Evolutionary conservation across 805 yeast genomes (phyloP).

Genomic region (Saccharomyces paradoxus): DNA sequence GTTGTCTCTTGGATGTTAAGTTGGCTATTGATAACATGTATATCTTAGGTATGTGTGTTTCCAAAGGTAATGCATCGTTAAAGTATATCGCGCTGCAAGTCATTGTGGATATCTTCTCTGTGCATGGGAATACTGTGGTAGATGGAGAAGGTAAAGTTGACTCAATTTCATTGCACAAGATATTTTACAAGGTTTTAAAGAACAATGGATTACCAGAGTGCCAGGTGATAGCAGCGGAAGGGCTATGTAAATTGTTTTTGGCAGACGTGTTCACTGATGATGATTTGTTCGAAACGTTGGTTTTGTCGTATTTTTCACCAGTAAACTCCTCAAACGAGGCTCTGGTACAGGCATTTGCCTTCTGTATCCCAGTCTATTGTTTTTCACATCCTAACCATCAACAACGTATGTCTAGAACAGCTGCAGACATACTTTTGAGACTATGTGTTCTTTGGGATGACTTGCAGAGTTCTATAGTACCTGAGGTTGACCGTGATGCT

Average conservation of each 20-base stretch:
- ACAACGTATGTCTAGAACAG: conserved; percentile 50
- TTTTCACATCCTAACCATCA: conserved; percentile 71
- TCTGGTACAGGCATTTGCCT: conserved; percentile 70
- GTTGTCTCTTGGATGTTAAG: conserved; percentile 60
- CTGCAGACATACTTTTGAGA: conserved; percentile 58
- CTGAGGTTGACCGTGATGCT: conserved; percentile 21
- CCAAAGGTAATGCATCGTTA: conserved; percentile 56
- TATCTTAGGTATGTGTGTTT: conserved; percentile 60
- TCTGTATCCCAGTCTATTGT: conserved; percentile 82
- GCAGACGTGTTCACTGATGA: conserved; percentile 68
- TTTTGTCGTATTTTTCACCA: conserved; percentile 71
- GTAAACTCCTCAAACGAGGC: conserved; percentile 52
- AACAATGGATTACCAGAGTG: conserved; percentile 50
- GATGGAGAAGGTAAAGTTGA: conserved; percentile 59
- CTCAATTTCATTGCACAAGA: conserved; percentile 54
- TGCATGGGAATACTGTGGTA: conserved; percentile 63
- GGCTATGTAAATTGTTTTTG: conserved; percentile 71
- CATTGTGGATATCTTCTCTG: conserved; percentile 69
- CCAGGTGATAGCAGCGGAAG: conserved; percentile 79
- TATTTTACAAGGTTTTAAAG: conserved; percentile 59
- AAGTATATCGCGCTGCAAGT: conserved; percentile 58
- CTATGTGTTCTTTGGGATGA: conserved; percentile 41
- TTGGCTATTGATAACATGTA: conserved; percentile 58
- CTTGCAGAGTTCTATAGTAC: conserved; percentile 26
- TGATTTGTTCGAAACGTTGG: conserved; percentile 60